Base-by-base conservation (phyloP, 2,329 filamentous ascomycete genomes). In the Coniochaeta sp. region DNA sequence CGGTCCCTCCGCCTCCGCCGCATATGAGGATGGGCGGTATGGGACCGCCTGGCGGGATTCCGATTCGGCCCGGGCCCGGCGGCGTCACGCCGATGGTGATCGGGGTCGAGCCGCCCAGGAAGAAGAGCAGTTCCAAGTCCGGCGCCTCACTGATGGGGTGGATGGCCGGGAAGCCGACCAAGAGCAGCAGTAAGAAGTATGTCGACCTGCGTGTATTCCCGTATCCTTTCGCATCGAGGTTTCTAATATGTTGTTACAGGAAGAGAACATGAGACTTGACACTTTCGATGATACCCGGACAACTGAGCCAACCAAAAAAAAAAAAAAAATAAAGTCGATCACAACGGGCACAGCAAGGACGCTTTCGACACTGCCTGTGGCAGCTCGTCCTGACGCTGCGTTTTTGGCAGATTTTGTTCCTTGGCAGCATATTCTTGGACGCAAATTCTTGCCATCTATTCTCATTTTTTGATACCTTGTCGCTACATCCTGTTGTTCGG, bases 131-230 rank as follows among this genome's bases (percentile, higher is more conserved):
- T n/a, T 36, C 65, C 58, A 70, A 70, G 56, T 58, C 64, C 3
- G 58, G 65, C 17, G 66, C 65, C 16, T 66, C 69, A 7, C 60
- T 75, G 58, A 65, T 75, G 10, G 69, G 65, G 10, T 76, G 72
- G 71, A 68, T 75, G 61, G 69, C 68, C 6, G 66, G 65, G 8
- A 68, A 68, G 54, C 66, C 69, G 19, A 55, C 64, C 9, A 73
- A 71, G 63, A 56, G 63, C 32, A 63, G 64, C 59, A 4, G 14
- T 24, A 76, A 68, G 62, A 70, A 69, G 65, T 68, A 69, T 63
- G 69, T 71, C 62, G 14, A 28, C 22, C 22, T 30, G 47, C 14
- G 34, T 36, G 19, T 26, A n/a, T 22, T 47, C 19, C 38, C n/a
- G 42, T 47, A 36, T 36, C 34, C 34, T 8, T 32, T 36, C 34